phyloP scores from a whole-genome alignment of 225 moss, liverwort and hornwort species.

The Sphagnum contortum region DNA sequence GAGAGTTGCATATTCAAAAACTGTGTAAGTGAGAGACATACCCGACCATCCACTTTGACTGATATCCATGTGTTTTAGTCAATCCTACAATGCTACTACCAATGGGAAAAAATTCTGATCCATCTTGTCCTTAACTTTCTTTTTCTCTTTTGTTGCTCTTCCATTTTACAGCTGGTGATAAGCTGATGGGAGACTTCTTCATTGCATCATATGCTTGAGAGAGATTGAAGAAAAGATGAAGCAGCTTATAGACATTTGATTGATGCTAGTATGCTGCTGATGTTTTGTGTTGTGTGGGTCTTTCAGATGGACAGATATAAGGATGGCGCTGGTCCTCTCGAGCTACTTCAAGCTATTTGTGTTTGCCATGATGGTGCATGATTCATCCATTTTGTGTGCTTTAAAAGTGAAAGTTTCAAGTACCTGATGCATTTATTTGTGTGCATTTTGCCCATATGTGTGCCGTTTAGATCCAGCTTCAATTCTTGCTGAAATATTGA shows the following conservation, averaged over 20 bases:
- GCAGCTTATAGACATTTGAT: not conserved
- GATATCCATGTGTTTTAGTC: not conserved
- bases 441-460: not conserved
- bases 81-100: not conserved
- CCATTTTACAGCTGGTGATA: not conserved
- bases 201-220: not conserved
- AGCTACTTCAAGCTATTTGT: conserved; percentile 89
- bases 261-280: not conserved
- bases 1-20: conserved; percentile 26
- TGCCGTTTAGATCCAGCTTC: not conserved
- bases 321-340: conserved; percentile 69
- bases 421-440: not conserved
- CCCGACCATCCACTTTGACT: not conserved
- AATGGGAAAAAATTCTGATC: not conserved
- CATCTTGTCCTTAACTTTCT: not conserved
- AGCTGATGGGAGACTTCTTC: not conserved
- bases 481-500: not conserved
- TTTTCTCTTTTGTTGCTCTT: not conserved
- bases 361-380: conserved; percentile 75
- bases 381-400: no score
- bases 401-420: not conserved
- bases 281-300: no score
- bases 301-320: conserved; percentile 57
- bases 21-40: conserved; percentile 30
- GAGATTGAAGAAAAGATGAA: not conserved